Conservation (phyloP, 768 basidiomycete species). For the Kwoniella sp. region DNA sequence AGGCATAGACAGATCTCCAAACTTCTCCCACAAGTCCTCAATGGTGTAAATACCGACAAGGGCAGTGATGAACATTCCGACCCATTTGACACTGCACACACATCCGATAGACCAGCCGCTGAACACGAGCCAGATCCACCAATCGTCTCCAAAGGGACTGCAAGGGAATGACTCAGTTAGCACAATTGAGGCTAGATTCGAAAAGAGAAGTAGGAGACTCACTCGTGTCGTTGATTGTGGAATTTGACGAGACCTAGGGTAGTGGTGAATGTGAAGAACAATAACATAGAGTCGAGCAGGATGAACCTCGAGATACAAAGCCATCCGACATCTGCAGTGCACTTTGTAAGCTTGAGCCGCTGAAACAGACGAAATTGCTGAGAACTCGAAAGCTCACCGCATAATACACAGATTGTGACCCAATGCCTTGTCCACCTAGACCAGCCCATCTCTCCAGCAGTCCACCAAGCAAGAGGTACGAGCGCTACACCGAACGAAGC, state of each 20-base stretch:
- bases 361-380: not conserved
- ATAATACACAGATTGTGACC: constrained; percentile 88
- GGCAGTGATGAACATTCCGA: constrained; percentile 92
- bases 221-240: constrained; percentile 95
- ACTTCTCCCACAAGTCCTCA: constrained; percentile 98
- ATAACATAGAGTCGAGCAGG: constrained; percentile 95
- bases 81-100: constrained; percentile 95
- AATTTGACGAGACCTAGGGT: constrained; percentile 94
- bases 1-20: constrained; percentile 91
- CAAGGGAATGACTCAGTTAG: not conserved
- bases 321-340: constrained; percentile 82
- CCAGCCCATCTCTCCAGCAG: constrained; percentile 90
- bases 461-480: constrained; percentile 97
- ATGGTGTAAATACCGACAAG: constrained; percentile 94
- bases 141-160: constrained; percentile 91
- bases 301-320: constrained; percentile 95
- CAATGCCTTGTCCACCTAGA: constrained; percentile 84
- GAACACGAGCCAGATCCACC: constrained; percentile 94
- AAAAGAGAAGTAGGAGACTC: constrained; percentile 51
- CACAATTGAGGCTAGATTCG: no score
- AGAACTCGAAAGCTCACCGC: constrained; percentile 63
- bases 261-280: constrained; percentile 97
- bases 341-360: not conserved
- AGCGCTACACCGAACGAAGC: constrained; percentile 91
- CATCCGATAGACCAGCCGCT: constrained; percentile 94